phyloP scores from a whole-genome alignment of 2,329 filamentous ascomycete species.

The Cercospora citrullina region DNA sequence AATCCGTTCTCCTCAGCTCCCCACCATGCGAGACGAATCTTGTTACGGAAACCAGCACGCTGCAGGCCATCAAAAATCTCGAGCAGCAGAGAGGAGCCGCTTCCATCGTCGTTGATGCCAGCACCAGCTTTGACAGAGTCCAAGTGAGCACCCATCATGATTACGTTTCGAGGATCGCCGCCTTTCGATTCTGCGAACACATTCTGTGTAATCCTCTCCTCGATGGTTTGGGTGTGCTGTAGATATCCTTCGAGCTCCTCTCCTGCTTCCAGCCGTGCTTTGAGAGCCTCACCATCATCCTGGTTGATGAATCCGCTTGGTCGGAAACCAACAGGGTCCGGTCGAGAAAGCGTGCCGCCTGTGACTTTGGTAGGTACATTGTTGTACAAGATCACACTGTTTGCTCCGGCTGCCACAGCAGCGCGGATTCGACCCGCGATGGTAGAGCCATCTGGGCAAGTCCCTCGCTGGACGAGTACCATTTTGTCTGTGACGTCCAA shows the following conservation, averaged over 20 bases:
- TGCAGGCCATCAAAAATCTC: conserved; percentile 62
- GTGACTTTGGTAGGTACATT: conserved; percentile 55
- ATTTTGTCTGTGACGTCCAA: conserved; percentile 61
- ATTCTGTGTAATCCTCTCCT: conserved; percentile 54
- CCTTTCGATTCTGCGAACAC: conserved; percentile 61
- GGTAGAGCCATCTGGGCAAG: conserved; percentile 50
- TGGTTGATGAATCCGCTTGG: conserved; percentile 67
- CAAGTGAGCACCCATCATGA: conserved; percentile 40
- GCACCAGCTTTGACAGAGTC: conserved; percentile 55
- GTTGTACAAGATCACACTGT: conserved; percentile 74
- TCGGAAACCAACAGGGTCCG: conserved; percentile 49
- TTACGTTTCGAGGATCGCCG: conserved; percentile 7
- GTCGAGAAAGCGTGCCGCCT: conserved; percentile 60
- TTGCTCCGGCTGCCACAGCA: conserved; percentile 68
- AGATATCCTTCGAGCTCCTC: conserved; percentile 42
- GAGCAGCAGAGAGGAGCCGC: conserved; percentile 62
- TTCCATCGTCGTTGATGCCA: conserved; percentile 78
- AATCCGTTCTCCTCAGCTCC: conserved; percentile 61
- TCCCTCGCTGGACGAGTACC: conserved; percentile 68
- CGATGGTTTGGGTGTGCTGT: conserved; percentile 45
- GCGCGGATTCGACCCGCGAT: conserved; percentile 70
- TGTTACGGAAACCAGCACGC: conserved; percentile 72
- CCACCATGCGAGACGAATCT: conserved; percentile 67
- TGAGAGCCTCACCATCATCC: conserved; percentile 58
- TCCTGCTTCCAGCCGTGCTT: conserved; percentile 54